Evolutionary conservation across 768 basidiomycete genomes (phyloP).

Genomic region (Pleurotus cornucopiae): DNA sequence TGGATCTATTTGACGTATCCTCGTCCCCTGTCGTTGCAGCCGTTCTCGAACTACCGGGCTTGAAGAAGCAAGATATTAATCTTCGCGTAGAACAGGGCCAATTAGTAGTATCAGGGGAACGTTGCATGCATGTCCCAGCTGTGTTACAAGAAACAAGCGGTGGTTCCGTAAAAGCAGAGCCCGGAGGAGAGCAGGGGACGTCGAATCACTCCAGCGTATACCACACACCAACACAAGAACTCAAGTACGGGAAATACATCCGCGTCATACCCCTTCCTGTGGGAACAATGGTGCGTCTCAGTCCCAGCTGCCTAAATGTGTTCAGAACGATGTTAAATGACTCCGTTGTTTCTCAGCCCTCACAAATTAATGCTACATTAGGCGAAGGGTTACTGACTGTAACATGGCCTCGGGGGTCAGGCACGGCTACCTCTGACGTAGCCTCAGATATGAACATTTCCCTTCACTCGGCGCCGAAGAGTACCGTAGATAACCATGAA

Average conservation of each 20-base stretch:
- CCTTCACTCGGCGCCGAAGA: conserved; percentile 1
- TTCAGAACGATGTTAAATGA: too few relatives aligned
- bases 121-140: conserved; percentile 2
- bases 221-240: conserved; percentile 9
- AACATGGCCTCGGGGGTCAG: conserved; percentile 11
- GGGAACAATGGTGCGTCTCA: conserved; percentile 9
- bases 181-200: not conserved
- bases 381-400: conserved; percentile 14
- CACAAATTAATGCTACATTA: conserved; percentile 12
- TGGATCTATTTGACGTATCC: conserved; percentile 13
- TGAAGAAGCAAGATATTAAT: conserved; percentile 14
- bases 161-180: not conserved
- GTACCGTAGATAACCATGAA: not conserved
- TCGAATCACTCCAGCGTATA: not conserved
- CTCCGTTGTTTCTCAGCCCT: not conserved
- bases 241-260: conserved; percentile 15
- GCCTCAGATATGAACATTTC: conserved; percentile 5
- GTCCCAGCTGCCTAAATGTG: not conserved
- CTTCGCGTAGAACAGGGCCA: conserved; percentile 11
- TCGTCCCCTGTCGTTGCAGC: conserved; percentile 8
- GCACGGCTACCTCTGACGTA: not conserved
- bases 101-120: conserved; percentile 13
- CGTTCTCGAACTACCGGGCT: conserved; percentile 11
- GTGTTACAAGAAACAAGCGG: not conserved
- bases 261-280: conserved; percentile 11